Percentiles rank a stretch among this genome's conserved stretches.
Evolutionary conservation across 768 basidiomycete species (phyloP).

Genomic region (Gelatoporia subvermispora): DNA sequence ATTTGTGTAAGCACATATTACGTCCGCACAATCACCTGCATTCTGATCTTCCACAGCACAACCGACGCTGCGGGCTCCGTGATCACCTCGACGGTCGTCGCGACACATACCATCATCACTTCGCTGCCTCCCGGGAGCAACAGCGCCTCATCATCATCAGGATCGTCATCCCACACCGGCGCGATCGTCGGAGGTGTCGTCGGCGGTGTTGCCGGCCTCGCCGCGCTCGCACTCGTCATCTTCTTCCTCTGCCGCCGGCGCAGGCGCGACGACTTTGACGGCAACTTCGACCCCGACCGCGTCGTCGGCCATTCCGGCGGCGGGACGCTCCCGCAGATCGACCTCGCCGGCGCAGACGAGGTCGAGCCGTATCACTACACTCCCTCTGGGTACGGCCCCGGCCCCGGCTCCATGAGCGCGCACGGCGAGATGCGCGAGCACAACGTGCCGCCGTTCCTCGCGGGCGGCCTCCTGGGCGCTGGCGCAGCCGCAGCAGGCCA

Average conservation of each 20-base stretch:
- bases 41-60: constrained; percentile 7
- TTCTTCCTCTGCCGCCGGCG: constrained; percentile 22
- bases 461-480: constrained; percentile 20
- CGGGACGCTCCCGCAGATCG: constrained; percentile 17
- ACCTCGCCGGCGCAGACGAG: constrained; percentile 14
- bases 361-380: constrained; percentile 19
- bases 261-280: constrained; percentile 40
- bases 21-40: background rate
- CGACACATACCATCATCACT: constrained; percentile 10
- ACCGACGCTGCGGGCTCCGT: constrained; percentile 15
- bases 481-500: constrained; percentile 8
- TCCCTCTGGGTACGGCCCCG: constrained; percentile 1
- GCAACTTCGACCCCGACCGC: constrained; percentile 46
- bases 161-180: constrained; percentile 20
- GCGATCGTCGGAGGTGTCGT: constrained; percentile 28
- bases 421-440: constrained; percentile 25
- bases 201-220: constrained; percentile 24
- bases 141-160: constrained; percentile 3
- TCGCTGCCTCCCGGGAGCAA: constrained; percentile 4
- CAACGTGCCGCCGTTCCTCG: constrained; percentile 17
- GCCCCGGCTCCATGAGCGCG: constrained; percentile 3
- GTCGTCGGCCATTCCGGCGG: constrained; percentile 26
- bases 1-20: constrained; percentile 12
- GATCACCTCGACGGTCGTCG: constrained; percentile 12
- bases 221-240: constrained; percentile 18